Evolutionary conservation across 495 filamentous ascomycete genomes (phyloP), one percentile per base, ranked within the genome.

Genomic region (Polyplosphaeria fusca): DNA sequence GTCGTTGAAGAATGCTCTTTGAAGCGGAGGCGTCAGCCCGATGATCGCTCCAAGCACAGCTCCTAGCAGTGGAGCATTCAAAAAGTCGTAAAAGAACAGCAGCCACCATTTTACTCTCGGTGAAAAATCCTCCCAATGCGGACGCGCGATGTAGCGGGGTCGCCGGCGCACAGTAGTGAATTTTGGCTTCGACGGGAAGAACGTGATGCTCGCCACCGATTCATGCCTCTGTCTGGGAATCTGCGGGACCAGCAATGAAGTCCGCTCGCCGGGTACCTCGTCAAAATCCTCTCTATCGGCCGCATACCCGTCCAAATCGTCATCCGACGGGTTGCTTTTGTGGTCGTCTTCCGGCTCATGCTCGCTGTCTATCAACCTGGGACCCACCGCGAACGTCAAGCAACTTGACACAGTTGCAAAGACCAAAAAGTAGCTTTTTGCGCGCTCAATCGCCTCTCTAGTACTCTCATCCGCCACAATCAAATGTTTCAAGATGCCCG

Each of bases 341-440:
- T 32, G 30, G 7, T 61, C 14, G 38, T 73, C 60, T n/a, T 52
- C 49, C 3, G 51, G 47, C 32, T 49, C 69, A 41, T 76, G 69
- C 52, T 76, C 68, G 41, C 67, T 67, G 67, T 78, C 74, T 52
- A 85, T 73, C 19, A 85, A 56, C 22, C 73, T 73, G 0, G 85
- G 84, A 0, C 84, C 83, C 11, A 86, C 67, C 1, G 78, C 79
- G 61, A 86, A 87, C 0, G 77, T 80, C 39, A 82, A 70, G 4
- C 76, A 75, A 40, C 80, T 79, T 16, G 72, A 80, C 19, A 87
- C 76, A 7, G 80, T 79, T 11, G 77, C 72, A 55, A 77, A 79
- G 19, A 81, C 72, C 9, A 88, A 72, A 56, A 88, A 86, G 61
- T 87, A 88, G 13, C 77, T 78, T 60, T 86, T 84, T 5, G 84